Conservation (phyloP, 2,329 filamentous ascomycete species). For the Talaromyces piceae region DNA sequence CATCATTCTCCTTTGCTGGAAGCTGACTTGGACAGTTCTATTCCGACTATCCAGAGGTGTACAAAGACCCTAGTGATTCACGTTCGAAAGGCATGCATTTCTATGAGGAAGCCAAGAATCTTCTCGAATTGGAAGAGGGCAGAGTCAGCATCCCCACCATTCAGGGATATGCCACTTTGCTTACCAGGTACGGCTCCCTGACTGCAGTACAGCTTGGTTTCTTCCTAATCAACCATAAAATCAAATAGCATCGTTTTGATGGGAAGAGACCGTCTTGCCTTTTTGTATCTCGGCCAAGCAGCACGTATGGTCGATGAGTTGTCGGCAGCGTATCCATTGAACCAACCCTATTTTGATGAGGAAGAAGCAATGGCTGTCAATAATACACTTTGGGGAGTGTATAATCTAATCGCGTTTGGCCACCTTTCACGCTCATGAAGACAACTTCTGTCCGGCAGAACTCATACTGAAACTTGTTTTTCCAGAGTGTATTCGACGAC, state of each 20-base stretch:
- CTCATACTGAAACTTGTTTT: constrained; percentile 6
- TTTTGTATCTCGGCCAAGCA: constrained; percentile 22
- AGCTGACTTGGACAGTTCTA: constrained; percentile 18
- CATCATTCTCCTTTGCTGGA: no score
- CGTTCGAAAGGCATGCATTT: constrained; percentile 23
- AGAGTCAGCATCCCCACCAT: constrained; percentile 23
- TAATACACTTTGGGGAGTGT: constrained; percentile 12
- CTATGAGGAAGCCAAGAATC: constrained; percentile 26
- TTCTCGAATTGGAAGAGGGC: constrained; percentile 24
- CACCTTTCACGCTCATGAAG: constrained; percentile 5
- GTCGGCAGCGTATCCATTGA: constrained; percentile 11
- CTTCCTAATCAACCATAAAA: background rate
- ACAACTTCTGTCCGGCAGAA: background rate
- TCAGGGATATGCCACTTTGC: constrained; percentile 25
- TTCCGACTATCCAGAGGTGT: constrained; percentile 21
- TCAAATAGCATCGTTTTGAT: constrained; percentile 22
- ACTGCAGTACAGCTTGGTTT: background rate
- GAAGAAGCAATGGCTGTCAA: constrained; percentile 9
- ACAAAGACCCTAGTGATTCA: constrained; percentile 14
- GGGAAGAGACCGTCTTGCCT: constrained; percentile 25
- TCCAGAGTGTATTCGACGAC: constrained; percentile 11
- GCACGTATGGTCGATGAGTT: constrained; percentile 20
- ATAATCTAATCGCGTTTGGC: constrained; percentile 12
- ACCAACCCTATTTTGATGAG: constrained; percentile 12
- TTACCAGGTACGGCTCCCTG: constrained; percentile 19